Evolutionary conservation across 2,329 filamentous ascomycete genomes (phyloP).

Genomic region (Epichloe brachyelytri): DNA sequence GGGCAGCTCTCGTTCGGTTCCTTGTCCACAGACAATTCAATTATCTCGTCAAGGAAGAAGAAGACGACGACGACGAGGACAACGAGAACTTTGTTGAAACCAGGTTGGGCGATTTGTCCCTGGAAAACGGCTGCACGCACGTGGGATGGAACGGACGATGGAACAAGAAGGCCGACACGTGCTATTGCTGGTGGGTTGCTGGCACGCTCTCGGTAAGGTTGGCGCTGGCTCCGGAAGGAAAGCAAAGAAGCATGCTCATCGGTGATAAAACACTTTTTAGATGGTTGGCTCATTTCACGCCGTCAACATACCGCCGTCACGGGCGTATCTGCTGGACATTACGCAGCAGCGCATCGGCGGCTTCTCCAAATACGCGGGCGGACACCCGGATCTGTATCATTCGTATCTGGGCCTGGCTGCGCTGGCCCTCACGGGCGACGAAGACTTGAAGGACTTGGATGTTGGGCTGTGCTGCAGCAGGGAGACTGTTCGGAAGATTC

Average conservation of each 20-base stretch:
- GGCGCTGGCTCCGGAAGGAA: not conserved
- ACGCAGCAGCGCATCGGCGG: conserved; percentile 80
- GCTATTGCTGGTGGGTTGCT: conserved; percentile 87
- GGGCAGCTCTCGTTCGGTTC: conserved; percentile 32
- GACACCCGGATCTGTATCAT: conserved; percentile 71
- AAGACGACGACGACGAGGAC: conserved; percentile 30
- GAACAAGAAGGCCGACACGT: conserved; percentile 90
- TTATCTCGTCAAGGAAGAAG: conserved; percentile 37
- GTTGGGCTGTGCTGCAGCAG: conserved; percentile 62
- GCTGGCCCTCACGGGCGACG: conserved; percentile 59
- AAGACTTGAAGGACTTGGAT: conserved; percentile 58
- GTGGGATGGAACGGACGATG: conserved; percentile 80
- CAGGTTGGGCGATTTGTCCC: conserved; percentile 21
- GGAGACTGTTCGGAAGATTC: conserved; percentile 39
- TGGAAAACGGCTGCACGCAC: conserved; percentile 26
- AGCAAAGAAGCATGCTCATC: not conserved
- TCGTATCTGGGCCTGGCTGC: conserved; percentile 78
- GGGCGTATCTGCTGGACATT: conserved; percentile 70
- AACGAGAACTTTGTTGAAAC: conserved; percentile 25
- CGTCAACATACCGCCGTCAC: conserved; percentile 45
- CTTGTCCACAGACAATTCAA: conserved; percentile 52
- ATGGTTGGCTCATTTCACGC: conserved; percentile 46
- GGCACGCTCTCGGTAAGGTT: conserved; percentile 41
- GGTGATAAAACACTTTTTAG: conserved; percentile 17
- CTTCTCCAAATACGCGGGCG: conserved; percentile 60